Conservation (phyloP, 2,329 filamentous ascomycete genomes). For the Pezicula neosporulosa region DNA sequence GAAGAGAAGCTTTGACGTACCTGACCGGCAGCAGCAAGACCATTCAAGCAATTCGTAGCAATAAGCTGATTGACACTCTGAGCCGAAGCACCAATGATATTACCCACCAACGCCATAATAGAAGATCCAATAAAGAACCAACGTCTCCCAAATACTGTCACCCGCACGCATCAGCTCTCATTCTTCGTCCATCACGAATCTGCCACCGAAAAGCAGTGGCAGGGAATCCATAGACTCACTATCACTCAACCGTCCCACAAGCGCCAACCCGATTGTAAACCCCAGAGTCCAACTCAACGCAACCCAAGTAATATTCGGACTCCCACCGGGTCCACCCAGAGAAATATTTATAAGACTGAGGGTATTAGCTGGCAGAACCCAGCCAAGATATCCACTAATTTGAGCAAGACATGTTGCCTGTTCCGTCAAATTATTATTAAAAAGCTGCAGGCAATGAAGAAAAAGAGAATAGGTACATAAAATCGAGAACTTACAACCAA, state of each 20-base stretch:
- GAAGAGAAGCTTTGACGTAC: neutral
- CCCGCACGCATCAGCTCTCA: too few relatives aligned
- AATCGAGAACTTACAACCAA: neutral
- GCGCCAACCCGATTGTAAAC: slow-evolving; percentile 33
- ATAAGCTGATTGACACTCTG: slow-evolving; percentile 34
- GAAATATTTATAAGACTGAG: slow-evolving; percentile 14
- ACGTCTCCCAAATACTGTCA: slow-evolving; percentile 39
- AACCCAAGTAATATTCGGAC: slow-evolving; percentile 17
- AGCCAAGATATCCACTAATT: slow-evolving; percentile 20
- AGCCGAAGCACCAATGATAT: slow-evolving; percentile 33
- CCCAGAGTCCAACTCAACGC: slow-evolving; percentile 32
- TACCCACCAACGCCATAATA: slow-evolving; percentile 32
- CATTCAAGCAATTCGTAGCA: slow-evolving; percentile 33
- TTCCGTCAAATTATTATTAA: neutral
- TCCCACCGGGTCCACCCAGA: slow-evolving; percentile 10
- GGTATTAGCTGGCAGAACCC: slow-evolving; percentile 20
- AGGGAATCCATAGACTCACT: slow-evolving; percentile 1
- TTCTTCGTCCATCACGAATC: neutral
- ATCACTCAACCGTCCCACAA: slow-evolving; percentile 39
- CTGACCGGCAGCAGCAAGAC: slow-evolving; percentile 35
- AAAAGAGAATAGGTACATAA: neutral
- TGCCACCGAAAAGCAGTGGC: neutral
- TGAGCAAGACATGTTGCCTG: slow-evolving; percentile 2
- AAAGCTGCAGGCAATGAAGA: neutral
- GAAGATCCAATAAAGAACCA: slow-evolving; percentile 20